phyloP scores from a whole-genome alignment of 2,329 filamentous ascomycete species.

The Aspergillus costaricaensis region DNA sequence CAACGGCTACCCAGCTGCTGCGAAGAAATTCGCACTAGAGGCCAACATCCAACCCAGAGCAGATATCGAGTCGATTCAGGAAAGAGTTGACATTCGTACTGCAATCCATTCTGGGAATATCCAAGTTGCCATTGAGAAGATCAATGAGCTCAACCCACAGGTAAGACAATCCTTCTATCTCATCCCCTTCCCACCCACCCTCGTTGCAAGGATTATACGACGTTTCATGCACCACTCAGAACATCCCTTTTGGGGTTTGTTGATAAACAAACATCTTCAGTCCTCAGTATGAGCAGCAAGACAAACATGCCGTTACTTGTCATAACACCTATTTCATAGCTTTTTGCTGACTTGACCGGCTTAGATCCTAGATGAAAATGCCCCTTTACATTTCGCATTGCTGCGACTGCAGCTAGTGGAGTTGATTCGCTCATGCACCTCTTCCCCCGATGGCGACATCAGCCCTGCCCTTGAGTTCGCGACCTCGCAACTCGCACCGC shows the following conservation, averaged over 20 bases:
- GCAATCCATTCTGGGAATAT: slow-evolving; percentile 85
- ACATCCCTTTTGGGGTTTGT: slow-evolving; percentile 76
- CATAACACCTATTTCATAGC: slow-evolving; percentile 16
- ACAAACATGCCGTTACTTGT: slow-evolving; percentile 12
- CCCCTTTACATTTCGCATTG: slow-evolving; percentile 82
- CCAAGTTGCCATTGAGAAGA: slow-evolving; percentile 76
- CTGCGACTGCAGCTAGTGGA: slow-evolving; percentile 91
- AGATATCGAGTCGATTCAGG: slow-evolving; percentile 70
- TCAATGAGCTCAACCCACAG: slow-evolving; percentile 89
- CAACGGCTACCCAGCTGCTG: slow-evolving; percentile 90
- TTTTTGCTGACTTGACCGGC: slow-evolving; percentile 27
- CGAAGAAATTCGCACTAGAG: slow-evolving; percentile 89
- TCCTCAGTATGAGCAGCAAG: slow-evolving; percentile 76
- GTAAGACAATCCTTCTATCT: slow-evolving; percentile 58
- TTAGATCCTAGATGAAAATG: slow-evolving; percentile 84
- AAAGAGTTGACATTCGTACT: slow-evolving; percentile 79
- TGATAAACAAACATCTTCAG: slow-evolving; percentile 79
- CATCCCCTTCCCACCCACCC: slow-evolving; percentile 13
- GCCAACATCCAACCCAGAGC: slow-evolving; percentile 79
- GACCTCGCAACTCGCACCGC: slow-evolving; percentile 79
- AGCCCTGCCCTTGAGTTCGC: slow-evolving; percentile 82
- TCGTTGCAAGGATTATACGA: slow-evolving; percentile 85
- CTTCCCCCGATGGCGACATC: slow-evolving; percentile 69
- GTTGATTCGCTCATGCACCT: slow-evolving; percentile 77
- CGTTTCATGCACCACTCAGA: slow-evolving; percentile 99